Evolutionary conservation across 176 grass and related monocot species (phyloP).

Genomic region (Themeda triandra): DNA sequence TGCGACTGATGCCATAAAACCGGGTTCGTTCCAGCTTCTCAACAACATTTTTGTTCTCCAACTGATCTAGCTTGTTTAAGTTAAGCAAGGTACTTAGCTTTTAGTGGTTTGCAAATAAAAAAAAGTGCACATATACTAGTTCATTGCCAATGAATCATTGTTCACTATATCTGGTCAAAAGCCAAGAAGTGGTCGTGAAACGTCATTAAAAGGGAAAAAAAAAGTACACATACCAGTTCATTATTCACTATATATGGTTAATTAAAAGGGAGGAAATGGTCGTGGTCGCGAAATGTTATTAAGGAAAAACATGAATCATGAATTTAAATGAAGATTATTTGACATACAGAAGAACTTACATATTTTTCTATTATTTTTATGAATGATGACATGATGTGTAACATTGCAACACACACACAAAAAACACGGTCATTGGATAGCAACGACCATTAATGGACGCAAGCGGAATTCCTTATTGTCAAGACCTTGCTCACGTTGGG

Average conservation of each 20-base stretch:
- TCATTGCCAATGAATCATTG: too few relatives aligned
- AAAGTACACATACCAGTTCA: too few relatives aligned
- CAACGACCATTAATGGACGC: neutral
- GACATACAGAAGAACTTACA: neutral
- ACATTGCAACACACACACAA: neutral
- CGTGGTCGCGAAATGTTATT: neutral
- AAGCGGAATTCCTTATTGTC: too few relatives aligned
- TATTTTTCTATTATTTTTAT: neutral
- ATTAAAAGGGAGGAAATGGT: neutral
- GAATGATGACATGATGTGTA: neutral
- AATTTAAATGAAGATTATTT: neutral
- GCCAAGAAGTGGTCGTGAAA: too few relatives aligned
- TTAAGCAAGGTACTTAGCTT: neutral
- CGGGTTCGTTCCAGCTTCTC: neutral
- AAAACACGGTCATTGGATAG: neutral
- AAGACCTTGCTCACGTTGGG: neutral
- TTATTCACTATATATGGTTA: neutral
- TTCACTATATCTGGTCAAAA: neutral
- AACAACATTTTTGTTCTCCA: neutral
- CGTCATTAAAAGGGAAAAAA: too few relatives aligned
- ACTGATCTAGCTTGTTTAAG: neutral
- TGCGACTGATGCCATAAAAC: constrained; percentile 10
- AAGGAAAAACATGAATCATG: neutral
- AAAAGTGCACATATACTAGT: neutral
- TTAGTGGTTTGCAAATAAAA: neutral